Evolutionary conservation across 495 filamentous ascomycete species (phyloP).

Genomic region (Baudoinia panamericana): DNA sequence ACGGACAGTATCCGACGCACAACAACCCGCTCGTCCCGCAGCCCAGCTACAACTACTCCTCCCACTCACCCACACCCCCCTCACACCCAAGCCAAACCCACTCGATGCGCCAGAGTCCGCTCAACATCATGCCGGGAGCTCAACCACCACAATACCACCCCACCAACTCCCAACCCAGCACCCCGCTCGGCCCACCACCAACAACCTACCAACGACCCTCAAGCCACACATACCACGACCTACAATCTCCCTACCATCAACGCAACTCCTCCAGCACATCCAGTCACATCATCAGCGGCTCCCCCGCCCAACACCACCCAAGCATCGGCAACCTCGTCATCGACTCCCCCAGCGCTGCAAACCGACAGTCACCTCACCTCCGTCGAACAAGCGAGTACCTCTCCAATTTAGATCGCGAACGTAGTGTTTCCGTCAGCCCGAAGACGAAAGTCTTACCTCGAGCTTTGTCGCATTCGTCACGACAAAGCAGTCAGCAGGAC

Average conservation of each 20-base stretch:
- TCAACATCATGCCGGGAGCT: conserved; percentile 12
- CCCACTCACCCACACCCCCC: conserved; percentile 43
- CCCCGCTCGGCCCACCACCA: conserved; percentile 41
- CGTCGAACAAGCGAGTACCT: conserved; percentile 15
- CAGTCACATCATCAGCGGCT: conserved; percentile 4
- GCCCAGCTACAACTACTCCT: conserved; percentile 37
- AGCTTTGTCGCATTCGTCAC: conserved; percentile 7
- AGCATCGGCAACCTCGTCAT: conserved; percentile 19
- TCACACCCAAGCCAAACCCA: conserved; percentile 43
- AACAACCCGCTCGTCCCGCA: conserved; percentile 34
- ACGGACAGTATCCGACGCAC: conserved; percentile 39
- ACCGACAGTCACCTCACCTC: conserved; percentile 10
- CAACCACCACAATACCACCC: conserved; percentile 28
- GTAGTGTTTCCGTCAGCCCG: conserved; percentile 21
- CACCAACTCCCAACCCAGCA: conserved; percentile 43
- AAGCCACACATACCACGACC: conserved; percentile 39
- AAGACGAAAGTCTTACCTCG: conserved; percentile 19
- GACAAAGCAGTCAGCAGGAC: conserved; percentile 18
- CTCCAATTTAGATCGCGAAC: conserved; percentile 16
- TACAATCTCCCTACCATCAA: conserved; percentile 24
- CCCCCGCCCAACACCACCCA: conserved; percentile 11
- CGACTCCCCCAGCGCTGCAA: conserved; percentile 15
- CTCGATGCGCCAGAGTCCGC: conserved; percentile 41
- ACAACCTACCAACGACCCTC: conserved; percentile 32
- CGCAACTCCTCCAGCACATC: conserved; percentile 18